A percentile compares a stretch with the other conserved stretches of the same genome.
These are phyloP conservation scores for Beauveria pseudobassiana DNA, from an alignment of 2,329 filamentous ascomycete species.

Conservation along the genomic window DNA sequence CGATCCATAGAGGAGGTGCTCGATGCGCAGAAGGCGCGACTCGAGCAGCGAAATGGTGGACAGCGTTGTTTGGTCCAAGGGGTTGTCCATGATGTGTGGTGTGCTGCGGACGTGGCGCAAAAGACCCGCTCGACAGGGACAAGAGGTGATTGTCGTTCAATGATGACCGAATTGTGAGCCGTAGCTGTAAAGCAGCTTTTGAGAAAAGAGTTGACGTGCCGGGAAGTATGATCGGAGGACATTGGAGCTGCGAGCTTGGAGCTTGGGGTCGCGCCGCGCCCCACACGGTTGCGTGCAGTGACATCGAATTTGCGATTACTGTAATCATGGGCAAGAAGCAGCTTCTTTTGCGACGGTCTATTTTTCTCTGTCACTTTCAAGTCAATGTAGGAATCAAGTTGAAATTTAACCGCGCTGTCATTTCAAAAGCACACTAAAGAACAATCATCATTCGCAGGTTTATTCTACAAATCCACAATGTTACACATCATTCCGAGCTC, in stretches of 20 bases:
- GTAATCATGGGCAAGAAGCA: too few relatives aligned
- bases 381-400: too few relatives aligned
- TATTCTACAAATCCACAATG: neutral
- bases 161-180: too few relatives aligned
- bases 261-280: neutral
- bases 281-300: neutral
- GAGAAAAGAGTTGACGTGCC: neutral
- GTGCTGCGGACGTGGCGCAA: neutral
- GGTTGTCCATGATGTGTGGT: constrained; percentile 23
- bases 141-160: neutral
- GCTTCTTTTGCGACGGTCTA: too few relatives aligned
- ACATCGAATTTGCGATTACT: neutral
- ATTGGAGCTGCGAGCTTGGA: neutral
- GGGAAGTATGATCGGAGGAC: neutral
- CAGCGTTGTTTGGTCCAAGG: constrained; percentile 45
- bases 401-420: too few relatives aligned
- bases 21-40: constrained; percentile 50
- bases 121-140: neutral
- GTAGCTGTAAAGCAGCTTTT: neutral
- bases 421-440: neutral
- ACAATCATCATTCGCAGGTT: neutral
- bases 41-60: constrained; percentile 51
- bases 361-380: too few relatives aligned
- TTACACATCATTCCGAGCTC: constrained; percentile 21
- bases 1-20: constrained; percentile 50